phyloP scores from a whole-genome alignment of 129 eudicot species.

The Rutidosis leptorrhynchoides region DNA sequence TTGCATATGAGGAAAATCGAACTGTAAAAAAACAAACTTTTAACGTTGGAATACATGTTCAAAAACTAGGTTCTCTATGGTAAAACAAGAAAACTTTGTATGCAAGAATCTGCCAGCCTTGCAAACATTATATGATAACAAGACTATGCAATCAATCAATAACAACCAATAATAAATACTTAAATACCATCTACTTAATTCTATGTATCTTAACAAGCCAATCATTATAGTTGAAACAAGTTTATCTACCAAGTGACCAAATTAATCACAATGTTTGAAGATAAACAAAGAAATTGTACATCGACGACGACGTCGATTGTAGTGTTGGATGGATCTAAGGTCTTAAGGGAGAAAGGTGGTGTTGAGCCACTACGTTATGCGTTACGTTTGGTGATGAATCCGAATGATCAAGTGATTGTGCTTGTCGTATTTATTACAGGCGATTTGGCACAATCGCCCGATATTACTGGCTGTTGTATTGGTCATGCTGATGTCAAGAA shows the following conservation, averaged over 20 bases:
- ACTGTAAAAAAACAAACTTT: constrained; percentile 7
- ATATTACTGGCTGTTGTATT: constrained; percentile 33
- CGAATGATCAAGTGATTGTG: constrained; percentile 39
- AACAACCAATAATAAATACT: background rate
- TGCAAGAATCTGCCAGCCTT: constrained; percentile 25
- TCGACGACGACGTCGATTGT: constrained; percentile 31
- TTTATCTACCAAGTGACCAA: constrained; percentile 3
- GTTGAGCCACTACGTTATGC: constrained; percentile 37
- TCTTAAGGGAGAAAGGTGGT: constrained; percentile 26
- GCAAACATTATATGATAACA: constrained; percentile 7
- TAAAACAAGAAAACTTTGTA: constrained; percentile 34
- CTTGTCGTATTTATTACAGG: constrained; percentile 33
- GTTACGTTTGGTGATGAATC: constrained; percentile 24
- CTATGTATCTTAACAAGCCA: background rate
- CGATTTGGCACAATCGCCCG: constrained; percentile 30
- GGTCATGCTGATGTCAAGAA: constrained; percentile 20
- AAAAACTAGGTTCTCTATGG: constrained; percentile 21
- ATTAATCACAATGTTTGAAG: background rate
- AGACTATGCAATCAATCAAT: constrained; percentile 9
- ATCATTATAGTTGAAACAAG: background rate
- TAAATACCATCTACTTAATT: constrained; percentile 12
- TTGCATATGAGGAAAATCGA: constrained; percentile 22
- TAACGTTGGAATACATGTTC: constrained; percentile 18
- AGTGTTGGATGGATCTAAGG: constrained; percentile 41
- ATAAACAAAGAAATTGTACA: background rate